Percentiles rank a stretch among this genome's conserved stretches.
Evolutionary conservation across 106 monocot genomes (phyloP).

Genomic region (Ottelia alismoides): DNA sequence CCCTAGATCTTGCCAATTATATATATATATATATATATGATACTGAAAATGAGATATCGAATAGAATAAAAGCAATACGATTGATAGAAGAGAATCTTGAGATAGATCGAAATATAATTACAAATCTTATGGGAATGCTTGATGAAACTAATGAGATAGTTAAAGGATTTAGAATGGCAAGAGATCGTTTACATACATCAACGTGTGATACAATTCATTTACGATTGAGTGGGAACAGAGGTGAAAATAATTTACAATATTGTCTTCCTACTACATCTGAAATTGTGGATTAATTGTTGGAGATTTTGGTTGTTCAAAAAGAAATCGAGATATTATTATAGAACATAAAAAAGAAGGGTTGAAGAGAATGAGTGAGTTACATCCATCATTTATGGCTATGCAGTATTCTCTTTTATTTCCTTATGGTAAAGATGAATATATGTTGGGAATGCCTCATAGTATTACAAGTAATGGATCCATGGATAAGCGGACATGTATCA

Average conservation of each 20-base stretch:
- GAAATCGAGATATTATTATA: constrained; percentile 13
- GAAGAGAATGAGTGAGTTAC: constrained; percentile 5
- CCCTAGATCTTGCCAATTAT: constrained; percentile 11
- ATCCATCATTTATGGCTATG: constrained; percentile 13
- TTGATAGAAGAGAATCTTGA: too few species aligned
- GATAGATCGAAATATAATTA: background rate
- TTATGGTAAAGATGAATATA: constrained; percentile 14
- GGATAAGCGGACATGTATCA: background rate
- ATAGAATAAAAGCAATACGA: background rate
- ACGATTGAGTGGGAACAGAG: background rate
- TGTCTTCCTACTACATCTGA: constrained; percentile 4
- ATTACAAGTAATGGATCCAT: background rate
- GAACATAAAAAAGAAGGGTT: background rate
- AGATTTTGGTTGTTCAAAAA: background rate
- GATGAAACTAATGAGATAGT: constrained; percentile 5
- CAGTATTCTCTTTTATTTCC: constrained; percentile 24
- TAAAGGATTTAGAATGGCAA: constrained; percentile 4
- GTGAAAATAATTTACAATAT: background rate
- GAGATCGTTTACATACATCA: background rate
- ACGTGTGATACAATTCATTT: background rate
- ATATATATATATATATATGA: constrained; percentile 28
- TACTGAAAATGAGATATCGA: constrained; percentile 11
- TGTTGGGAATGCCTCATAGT: background rate
- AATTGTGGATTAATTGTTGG: constrained; percentile 6
- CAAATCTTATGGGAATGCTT: constrained; percentile 1